Percentiles rank a stretch among this genome's conserved stretches.
Conservation (phyloP, 176 grass and related monocot species). For the Avena atlantica region DNA sequence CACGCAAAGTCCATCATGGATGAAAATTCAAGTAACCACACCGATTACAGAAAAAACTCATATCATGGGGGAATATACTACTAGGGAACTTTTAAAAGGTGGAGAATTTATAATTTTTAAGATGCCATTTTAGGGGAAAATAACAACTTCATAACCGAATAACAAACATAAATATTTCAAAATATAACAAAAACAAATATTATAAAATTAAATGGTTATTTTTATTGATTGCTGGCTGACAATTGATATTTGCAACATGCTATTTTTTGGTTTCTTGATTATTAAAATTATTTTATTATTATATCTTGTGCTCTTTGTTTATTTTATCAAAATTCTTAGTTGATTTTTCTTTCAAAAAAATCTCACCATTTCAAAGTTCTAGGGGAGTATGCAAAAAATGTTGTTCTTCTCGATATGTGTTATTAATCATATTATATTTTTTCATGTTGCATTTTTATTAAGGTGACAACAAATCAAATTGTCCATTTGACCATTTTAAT, state of each 20-base stretch:
- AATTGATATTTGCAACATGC: background rate
- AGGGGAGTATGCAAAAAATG: no score
- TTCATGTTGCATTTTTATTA: no score
- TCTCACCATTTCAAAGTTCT: no score
- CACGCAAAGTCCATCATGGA: background rate
- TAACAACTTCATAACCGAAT: no score
- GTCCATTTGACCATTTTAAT: no score
- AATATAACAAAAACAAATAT: background rate
- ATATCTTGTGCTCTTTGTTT: background rate
- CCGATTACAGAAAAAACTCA: no score
- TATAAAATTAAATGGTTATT: background rate
- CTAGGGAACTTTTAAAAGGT: background rate
- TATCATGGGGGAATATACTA: no score
- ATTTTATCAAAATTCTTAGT: background rate
- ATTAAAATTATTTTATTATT: background rate
- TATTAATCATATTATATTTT: no score
- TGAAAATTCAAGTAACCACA: background rate
- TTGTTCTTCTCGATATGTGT: no score
- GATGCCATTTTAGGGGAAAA: no score
- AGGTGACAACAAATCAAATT: no score
- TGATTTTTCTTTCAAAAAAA: background rate
- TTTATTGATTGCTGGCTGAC: background rate
- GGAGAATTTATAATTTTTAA: background rate
- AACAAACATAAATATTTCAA: no score
- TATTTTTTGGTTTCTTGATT: background rate